Conservation (phyloP, 2,329 filamentous ascomycete species). For the Dothideomycetes sp. region DNA sequence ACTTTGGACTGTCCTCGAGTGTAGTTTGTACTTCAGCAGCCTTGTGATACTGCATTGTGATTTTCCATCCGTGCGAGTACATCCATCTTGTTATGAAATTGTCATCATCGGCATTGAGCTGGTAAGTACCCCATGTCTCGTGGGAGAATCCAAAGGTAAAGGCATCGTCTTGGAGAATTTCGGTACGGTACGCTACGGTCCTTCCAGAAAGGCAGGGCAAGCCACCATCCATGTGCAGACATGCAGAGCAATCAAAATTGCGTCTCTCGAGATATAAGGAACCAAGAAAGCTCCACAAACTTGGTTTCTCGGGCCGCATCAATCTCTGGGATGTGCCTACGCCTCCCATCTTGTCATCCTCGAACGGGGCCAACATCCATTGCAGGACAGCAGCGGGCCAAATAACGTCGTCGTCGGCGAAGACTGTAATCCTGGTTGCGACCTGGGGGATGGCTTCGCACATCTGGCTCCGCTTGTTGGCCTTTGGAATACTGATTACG, state of each 20-base stretch:
- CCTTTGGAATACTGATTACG: slow-evolving; percentile 68
- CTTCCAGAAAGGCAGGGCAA: slow-evolving; percentile 95
- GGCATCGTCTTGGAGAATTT: slow-evolving; percentile 73
- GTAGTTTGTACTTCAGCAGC: slow-evolving; percentile 91
- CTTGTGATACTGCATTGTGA: slow-evolving; percentile 85
- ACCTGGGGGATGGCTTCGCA: slow-evolving; percentile 83
- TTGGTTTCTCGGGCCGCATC: slow-evolving; percentile 53
- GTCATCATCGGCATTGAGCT: slow-evolving; percentile 92
- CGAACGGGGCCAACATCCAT: slow-evolving; percentile 89
- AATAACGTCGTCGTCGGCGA: slow-evolving; percentile 92
- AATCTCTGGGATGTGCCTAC: slow-evolving; percentile 88
- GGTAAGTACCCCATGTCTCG: slow-evolving; percentile 79
- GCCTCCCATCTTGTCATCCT: slow-evolving; percentile 71
- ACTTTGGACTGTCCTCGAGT: slow-evolving; percentile 77
- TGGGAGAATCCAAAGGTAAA: slow-evolving; percentile 86
- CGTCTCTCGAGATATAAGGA: slow-evolving; percentile 85
- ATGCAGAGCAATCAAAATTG: slow-evolving; percentile 95
- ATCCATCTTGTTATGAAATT: slow-evolving; percentile 98
- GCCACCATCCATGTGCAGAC: slow-evolving; percentile 86
- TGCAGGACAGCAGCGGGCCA: slow-evolving; percentile 79
- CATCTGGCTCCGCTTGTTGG: slow-evolving; percentile 92
- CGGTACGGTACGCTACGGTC: slow-evolving; percentile 81
- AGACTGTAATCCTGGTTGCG: slow-evolving; percentile 71
- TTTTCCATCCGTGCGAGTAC: slow-evolving; percentile 84
- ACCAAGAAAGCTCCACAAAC: slow-evolving; percentile 79